Evolutionary conservation across 192 early-diverging fungal species (phyloP), one percentile per base, ranked within the genome.

Genomic region (Entomortierella beljakovae): DNA sequence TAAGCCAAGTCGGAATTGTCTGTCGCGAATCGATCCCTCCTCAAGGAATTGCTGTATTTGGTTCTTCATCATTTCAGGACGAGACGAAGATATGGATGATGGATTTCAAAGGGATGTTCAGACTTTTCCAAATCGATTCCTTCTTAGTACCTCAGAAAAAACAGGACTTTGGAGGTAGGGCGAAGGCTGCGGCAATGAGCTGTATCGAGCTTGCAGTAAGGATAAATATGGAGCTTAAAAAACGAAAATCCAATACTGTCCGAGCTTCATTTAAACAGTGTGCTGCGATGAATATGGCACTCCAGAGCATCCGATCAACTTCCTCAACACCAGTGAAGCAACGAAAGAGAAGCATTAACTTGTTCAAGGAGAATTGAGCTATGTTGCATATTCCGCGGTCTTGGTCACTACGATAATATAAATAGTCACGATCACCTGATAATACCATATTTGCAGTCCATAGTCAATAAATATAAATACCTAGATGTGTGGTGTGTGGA

Each of bases 171-270:
- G 70, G 61, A 57, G 2, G 43, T 28, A 58, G 38, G 31, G 52
- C 53, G 61, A 72, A 59, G 60, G 55, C 70, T 20, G 70, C 35
- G 23, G 70, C 49, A 11, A 11, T 59, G 34, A 64, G 70, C 56
- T 72, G 70, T 55, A 57, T 72, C 58, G 70, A 72, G 56, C 55
- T 72, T 42, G 55, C 70, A 28, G 46, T 3, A 35, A 42, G 59
- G 34, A 38, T 70, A 9, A 3, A 60, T 7, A 50, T 50, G 16
- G 23, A 50, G 49, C 49, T 50, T 7, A 7, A 50, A n/a, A 50
- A 50, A 50, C 49, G 49, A 50, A 25, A 50, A 18, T 50, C 37
- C 6, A 38, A 38, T 8, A 38, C 13, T 38, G 37, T 38, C 37
- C 37, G 6, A 38, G 37, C 6, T 38, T 38, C 37, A 38, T 38